Base-by-base conservation (phyloP, 768 basidiomycete genomes). In the Mycena vulgaris region DNA sequence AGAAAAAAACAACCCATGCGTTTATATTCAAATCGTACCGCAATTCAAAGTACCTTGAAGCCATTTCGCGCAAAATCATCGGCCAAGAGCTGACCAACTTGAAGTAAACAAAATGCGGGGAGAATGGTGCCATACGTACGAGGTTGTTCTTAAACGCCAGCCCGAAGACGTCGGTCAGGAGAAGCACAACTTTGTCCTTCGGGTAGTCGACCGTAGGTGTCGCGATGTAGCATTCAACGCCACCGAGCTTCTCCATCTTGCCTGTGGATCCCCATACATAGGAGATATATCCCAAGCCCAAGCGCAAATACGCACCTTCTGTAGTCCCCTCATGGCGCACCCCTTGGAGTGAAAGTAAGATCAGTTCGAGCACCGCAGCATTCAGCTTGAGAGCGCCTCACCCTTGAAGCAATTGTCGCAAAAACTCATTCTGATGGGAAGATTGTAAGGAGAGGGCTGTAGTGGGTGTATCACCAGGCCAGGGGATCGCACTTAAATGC, bases 401-500 rank as follows among this genome's bases (percentile, higher is more conserved):
- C 90, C 89, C 76, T 82, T 82, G 63, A 90, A 69, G 67, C 90
- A 92, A 72, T 91, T 76, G 63, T 83, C 79, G 79, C 89, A 89
- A 63, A 88, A 80, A 77, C 85, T 85, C 88, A 89, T 89, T 19
- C 21, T 59, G 25, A n/a, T 6, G 16, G n/a, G n/a, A n/a, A n/a
- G n/a, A n/a, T 27, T 21, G 42, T n/a, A 23, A 21, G 42, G 14
- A 37, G 35, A 37, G 14, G 35, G 35, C 35, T 23, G n/a, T n/a
- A n/a, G 6, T 19, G 45, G 23, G n/a, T 3, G 13, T 23, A n/a
- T n/a, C 17, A 23, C 3, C 8, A 5, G 21, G 23, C 21, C n/a
- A 21, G 16, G n/a, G 25, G 27, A 39, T 21, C 48, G 13, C 21
- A 19, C 49, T 51, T 51, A 51, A 30, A 51, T 3, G 21, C n/a